These are phyloP conservation scores for Calonectria montana DNA, from an alignment of 2,329 filamentous ascomycete species.

Conservation along the genomic window DNA sequence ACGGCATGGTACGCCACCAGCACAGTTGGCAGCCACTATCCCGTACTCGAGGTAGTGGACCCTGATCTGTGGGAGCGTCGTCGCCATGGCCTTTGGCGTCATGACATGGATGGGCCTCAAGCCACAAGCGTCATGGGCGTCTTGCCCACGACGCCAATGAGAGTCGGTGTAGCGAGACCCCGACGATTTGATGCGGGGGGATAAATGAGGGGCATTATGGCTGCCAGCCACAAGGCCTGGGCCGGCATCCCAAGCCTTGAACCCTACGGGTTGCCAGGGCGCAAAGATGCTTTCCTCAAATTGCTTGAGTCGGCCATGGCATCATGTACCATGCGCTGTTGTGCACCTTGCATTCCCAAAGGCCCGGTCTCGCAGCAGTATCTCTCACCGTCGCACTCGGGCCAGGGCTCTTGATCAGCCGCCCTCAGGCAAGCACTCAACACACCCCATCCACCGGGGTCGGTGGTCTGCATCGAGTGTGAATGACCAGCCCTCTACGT, in stretches of 20 bases:
- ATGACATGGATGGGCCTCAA: constrained; percentile 9
- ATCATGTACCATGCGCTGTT: background rate
- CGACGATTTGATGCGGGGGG: constrained; percentile 40
- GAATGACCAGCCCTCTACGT: constrained; percentile 7
- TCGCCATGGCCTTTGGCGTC: constrained; percentile 21
- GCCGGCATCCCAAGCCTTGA: background rate
- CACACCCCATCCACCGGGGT: background rate
- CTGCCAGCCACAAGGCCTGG: constrained; percentile 24
- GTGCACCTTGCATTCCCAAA: background rate
- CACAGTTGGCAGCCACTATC: constrained; percentile 3
- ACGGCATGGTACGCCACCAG: constrained; percentile 20
- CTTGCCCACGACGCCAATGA: constrained; percentile 28
- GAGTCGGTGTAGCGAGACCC: constrained; percentile 24
- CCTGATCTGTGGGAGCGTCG: constrained; percentile 4
- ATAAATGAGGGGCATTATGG: constrained; percentile 32
- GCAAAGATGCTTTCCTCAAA: background rate
- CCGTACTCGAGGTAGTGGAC: background rate
- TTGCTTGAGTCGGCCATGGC: background rate
- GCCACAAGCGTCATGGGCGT: constrained; percentile 14
- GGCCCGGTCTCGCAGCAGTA: constrained; percentile 17
- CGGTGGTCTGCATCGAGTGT: background rate
- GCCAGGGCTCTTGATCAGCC: background rate
- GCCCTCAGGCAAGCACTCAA: background rate
- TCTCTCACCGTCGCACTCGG: background rate
- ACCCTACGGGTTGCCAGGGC: background rate